These are phyloP conservation scores for Fusarium sp. DNA, from an alignment of 2,329 filamentous ascomycete species.

Conservation along the genomic window DNA sequence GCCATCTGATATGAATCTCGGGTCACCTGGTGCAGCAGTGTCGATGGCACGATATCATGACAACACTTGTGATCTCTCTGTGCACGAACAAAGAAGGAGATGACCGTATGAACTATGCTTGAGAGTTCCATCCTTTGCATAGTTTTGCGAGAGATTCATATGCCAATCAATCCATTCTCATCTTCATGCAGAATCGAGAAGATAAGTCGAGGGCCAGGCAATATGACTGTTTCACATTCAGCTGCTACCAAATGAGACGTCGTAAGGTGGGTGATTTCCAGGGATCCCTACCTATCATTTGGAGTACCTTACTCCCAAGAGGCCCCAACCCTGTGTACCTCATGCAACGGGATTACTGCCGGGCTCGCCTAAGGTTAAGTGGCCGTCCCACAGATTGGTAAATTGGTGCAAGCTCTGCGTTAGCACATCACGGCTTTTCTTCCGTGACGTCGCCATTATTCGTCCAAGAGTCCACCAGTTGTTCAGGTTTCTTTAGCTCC, in stretches of 20 bases:
- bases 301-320: conserved; percentile 23
- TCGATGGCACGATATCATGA: conserved; percentile 13
- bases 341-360: conserved; percentile 41
- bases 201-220: conserved; percentile 17
- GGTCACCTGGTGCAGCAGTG: conserved; percentile 7
- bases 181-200: conserved; percentile 14
- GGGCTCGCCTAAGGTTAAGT: conserved; percentile 43
- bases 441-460: conserved; percentile 18
- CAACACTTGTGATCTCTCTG: conserved; percentile 1
- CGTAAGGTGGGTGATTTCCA: conserved; percentile 30
- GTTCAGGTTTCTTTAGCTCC: conserved; percentile 2
- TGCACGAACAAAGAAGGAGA: neutral
- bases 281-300: conserved; percentile 24
- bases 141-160: neutral
- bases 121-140: neutral
- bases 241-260: conserved; percentile 42
- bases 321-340: conserved; percentile 30
- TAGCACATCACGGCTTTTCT: neutral
- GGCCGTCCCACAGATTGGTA: conserved; percentile 29
- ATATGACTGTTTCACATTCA: conserved; percentile 45
- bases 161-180: neutral
- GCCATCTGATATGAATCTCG: conserved; percentile 16
- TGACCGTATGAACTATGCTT: neutral
- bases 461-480: conserved; percentile 15
- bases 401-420: conserved; percentile 11